Evolutionary conservation across 345 rosid species (phyloP).

Genomic region (Crucihimalaya himalaica): DNA sequence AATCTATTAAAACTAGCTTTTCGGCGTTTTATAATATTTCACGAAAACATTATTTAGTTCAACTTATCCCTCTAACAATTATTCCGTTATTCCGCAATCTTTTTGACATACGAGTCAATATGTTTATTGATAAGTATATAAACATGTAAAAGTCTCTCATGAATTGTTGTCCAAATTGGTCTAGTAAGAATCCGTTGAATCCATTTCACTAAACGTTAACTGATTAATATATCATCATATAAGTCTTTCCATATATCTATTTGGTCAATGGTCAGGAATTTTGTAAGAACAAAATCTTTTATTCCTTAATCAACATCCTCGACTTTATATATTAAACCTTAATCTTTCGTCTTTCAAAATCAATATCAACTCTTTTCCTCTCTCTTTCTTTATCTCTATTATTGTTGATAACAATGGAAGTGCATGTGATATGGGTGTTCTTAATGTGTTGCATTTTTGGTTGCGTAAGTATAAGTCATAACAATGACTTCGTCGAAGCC

Average conservation of each 20-base stretch:
- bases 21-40: no score
- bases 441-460: conserved; percentile 21
- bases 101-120: no score
- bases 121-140: no score
- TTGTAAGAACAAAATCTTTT: neutral
- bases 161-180: neutral
- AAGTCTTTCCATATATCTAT: neutral
- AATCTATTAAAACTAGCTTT: no score
- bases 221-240: neutral
- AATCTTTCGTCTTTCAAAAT: neutral
- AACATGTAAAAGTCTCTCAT: neutral
- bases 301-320: neutral
- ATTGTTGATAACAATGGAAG: conserved; percentile 8
- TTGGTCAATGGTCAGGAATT: neutral
- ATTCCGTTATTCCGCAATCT: no score
- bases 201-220: neutral
- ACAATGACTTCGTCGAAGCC: conserved; percentile 12
- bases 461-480: neutral
- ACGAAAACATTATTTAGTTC: no score
- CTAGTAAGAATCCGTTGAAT: neutral
- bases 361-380: neutral
- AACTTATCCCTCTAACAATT: no score
- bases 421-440: conserved; percentile 5
- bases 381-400: neutral
- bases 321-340: neutral